These are phyloP conservation scores for Magnolia sinica DNA, from an alignment of 164 flowering plant species.

Conservation along the genomic window DNA sequence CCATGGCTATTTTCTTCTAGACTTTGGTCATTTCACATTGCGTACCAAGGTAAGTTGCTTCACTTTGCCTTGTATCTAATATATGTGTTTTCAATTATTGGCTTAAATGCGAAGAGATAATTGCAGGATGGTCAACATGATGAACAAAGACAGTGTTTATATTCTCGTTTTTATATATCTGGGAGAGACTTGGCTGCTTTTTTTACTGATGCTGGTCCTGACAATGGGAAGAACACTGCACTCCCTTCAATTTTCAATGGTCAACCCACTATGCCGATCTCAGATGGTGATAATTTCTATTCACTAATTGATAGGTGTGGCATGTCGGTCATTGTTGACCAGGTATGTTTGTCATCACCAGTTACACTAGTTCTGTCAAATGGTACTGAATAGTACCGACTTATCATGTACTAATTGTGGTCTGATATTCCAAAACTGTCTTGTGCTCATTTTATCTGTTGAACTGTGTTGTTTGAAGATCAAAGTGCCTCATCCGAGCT, in stretches of 20 bases:
- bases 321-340: constrained; percentile 84
- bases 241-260: constrained; percentile 22
- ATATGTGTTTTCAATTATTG: background rate
- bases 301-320: constrained; percentile 89
- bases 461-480: constrained; percentile 42
- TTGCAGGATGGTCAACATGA: constrained; percentile 58
- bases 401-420: background rate
- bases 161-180: constrained; percentile 81
- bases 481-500: constrained; percentile 79
- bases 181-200: constrained; percentile 98
- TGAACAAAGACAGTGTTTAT: constrained; percentile 65
- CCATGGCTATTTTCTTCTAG: constrained; percentile 78
- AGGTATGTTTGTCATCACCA: constrained; percentile 40
- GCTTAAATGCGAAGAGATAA: constrained; percentile 1
- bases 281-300: constrained; percentile 41
- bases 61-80: background rate
- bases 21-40: constrained; percentile 95
- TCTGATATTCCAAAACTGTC: background rate
- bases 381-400: background rate
- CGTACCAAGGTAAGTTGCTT: constrained; percentile 59
- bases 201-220: constrained; percentile 55
- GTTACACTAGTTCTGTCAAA: no score
- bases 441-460: background rate
- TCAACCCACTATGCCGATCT: constrained; percentile 25
- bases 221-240: constrained; percentile 33